These are phyloP conservation scores for Adansonia madagascariensis DNA, from an alignment of 441 rosid species.

Conservation along the genomic window DNA sequence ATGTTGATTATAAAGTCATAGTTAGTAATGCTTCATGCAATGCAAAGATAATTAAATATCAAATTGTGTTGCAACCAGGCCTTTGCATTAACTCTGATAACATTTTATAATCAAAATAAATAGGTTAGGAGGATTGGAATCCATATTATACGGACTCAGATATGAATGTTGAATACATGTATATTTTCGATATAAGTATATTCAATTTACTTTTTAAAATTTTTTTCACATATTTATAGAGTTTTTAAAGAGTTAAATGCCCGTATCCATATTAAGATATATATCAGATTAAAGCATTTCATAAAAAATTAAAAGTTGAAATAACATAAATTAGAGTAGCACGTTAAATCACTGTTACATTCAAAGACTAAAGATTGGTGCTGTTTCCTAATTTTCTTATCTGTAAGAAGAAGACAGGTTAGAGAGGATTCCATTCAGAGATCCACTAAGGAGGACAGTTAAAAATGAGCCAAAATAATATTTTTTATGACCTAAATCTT, in stretches of 20 bases:
- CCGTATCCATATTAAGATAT: no score
- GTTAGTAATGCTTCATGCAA: slow-evolving; percentile 1
- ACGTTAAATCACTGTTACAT: not conserved
- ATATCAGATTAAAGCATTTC: no score
- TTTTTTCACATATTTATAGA: no score
- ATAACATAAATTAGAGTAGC: not conserved
- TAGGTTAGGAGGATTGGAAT: no score
- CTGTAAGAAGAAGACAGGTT: slow-evolving; percentile 19
- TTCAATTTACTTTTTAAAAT: no score
- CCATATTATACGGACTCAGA: no score
- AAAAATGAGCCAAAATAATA: slow-evolving; percentile 1
- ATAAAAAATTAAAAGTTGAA: no score
- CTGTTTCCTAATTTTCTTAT: slow-evolving; percentile 48
- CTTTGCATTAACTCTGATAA: not conserved
- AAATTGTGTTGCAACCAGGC: not conserved
- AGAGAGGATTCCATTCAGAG: slow-evolving; percentile 38
- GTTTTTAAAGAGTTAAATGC: no score
- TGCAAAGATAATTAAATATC: not conserved
- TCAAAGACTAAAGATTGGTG: slow-evolving; percentile 23
- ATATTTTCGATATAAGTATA: no score
- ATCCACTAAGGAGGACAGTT: slow-evolving; percentile 35
- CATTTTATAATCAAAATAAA: no score
- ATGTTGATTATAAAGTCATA: not conserved
- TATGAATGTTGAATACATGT: no score
- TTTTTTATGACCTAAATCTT: slow-evolving; percentile 12